Percentiles rank a stretch among this genome's conserved stretches.
Evolutionary conservation across 108 stramenopile species (phyloP).

Genomic region (Cylindrotheca fusiformis): DNA sequence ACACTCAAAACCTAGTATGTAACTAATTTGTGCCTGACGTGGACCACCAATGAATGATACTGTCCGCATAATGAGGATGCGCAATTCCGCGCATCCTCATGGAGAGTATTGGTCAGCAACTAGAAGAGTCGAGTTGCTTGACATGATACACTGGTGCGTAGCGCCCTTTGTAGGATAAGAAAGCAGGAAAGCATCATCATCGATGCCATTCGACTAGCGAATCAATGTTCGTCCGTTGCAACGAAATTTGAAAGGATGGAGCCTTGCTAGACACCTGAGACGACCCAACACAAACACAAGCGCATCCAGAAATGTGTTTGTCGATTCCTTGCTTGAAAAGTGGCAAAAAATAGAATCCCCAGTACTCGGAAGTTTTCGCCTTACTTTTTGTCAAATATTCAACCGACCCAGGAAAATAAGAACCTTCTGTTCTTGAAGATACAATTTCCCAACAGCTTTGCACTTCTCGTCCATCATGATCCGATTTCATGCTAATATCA

Average conservation of each 20-base stretch:
- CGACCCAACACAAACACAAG: conserved; percentile 27
- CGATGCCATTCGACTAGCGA: conserved; percentile 14
- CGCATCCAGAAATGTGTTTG: conserved; percentile 11
- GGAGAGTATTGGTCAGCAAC: too few species aligned
- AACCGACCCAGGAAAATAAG: neutral
- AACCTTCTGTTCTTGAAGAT: neutral
- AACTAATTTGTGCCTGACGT: too few species aligned
- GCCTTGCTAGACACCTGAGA: neutral
- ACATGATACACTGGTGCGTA: too few species aligned
- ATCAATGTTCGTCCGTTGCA: conserved; percentile 15
- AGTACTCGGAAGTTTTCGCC: conserved; percentile 1
- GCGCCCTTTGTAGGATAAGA: too few species aligned
- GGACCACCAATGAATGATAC: too few species aligned
- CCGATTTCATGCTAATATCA: conserved; percentile 18
- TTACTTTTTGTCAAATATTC: neutral
- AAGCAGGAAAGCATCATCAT: too few species aligned
- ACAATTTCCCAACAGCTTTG: neutral
- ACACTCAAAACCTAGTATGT: too few species aligned
- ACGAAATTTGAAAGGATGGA: too few species aligned
- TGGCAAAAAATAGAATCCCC: conserved; percentile 20
- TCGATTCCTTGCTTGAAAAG: neutral
- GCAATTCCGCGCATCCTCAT: too few species aligned
- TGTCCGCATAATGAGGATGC: too few species aligned
- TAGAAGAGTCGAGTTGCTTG: too few species aligned
- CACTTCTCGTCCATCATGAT: neutral